Conservation (phyloP, 2,329 filamentous ascomycete species). For the Rutstroemia sp. region DNA sequence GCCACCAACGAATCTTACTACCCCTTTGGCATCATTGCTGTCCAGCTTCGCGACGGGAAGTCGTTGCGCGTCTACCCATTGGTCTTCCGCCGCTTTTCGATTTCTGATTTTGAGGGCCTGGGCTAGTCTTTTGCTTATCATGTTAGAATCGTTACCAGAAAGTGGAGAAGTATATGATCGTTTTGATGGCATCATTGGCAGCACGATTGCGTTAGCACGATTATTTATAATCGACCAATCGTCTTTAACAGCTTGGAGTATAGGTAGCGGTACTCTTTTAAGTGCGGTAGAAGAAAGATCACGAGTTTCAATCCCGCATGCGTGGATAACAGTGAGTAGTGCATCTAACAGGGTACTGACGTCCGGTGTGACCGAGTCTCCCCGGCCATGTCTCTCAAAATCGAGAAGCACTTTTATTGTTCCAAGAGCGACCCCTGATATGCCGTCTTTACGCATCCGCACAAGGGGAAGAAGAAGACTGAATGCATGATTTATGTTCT, state of each 20-base stretch:
- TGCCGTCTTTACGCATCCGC: constrained; percentile 4
- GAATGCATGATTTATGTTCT: constrained; percentile 17
- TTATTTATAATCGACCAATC: constrained; percentile 14
- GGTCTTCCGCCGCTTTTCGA: constrained; percentile 14
- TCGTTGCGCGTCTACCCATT: constrained; percentile 22
- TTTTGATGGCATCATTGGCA: not conserved
- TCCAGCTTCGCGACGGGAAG: constrained; percentile 16
- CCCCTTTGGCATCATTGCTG: not conserved
- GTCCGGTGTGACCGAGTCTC: not conserved
- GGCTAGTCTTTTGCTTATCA: constrained; percentile 17
- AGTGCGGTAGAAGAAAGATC: not conserved
- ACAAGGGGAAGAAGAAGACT: constrained; percentile 18
- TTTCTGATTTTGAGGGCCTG: constrained; percentile 20
- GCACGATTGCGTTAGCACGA: not conserved
- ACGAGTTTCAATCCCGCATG: not conserved
- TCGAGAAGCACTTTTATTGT: constrained; percentile 23
- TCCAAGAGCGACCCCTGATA: constrained; percentile 22
- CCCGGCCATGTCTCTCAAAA: not conserved
- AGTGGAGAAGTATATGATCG: not conserved
- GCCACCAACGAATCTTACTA: too few relatives aligned
- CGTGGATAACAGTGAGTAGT: not conserved
- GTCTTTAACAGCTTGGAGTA: constrained; percentile 16
- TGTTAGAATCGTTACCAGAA: not conserved
- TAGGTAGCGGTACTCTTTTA: not conserved
- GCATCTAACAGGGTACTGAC: not conserved